phyloP scores from a whole-genome alignment of 768 basidiomycete species.

The Boletus reticulatus region DNA sequence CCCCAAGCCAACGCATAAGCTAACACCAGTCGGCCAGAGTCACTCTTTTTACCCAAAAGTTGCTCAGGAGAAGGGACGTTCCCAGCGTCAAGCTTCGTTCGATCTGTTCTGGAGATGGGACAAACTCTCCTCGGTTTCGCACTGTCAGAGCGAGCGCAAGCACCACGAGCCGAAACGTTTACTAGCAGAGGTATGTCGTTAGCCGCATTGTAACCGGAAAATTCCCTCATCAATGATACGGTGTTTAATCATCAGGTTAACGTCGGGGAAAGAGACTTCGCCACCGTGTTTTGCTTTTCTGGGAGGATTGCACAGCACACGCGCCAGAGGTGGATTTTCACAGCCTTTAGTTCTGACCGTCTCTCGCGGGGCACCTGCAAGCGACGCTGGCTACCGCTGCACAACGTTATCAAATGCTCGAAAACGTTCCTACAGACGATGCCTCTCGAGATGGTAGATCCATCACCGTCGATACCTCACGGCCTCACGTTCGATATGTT shows the following conservation, averaged over 20 bases:
- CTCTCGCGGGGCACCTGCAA: not conserved
- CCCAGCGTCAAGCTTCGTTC: constrained; percentile 31
- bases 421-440: not conserved
- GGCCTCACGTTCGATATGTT: not conserved
- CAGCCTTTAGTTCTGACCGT: not conserved
- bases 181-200: constrained; percentile 8
- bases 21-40: constrained; percentile 8
- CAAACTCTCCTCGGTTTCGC: constrained; percentile 25
- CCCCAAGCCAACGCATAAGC: not conserved
- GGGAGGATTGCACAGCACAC: not conserved
- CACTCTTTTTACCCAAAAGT: constrained; percentile 39
- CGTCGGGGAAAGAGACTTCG: not conserved
- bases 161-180: not conserved
- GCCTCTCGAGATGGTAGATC: not conserved
- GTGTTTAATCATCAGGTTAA: not conserved
- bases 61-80: constrained; percentile 37
- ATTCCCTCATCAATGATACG: not conserved
- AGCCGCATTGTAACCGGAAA: not conserved
- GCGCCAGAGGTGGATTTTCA: not conserved
- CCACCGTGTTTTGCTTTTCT: not conserved
- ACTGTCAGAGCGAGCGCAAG: not conserved
- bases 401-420: not conserved
- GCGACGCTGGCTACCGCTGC: not conserved
- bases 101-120: constrained; percentile 39
- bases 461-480: not conserved